Percentiles rank a stretch among this genome's conserved stretches.
phyloP scores from a whole-genome alignment of 1,284 basidiomycete species.

The Rhodotorula glutinis region DNA sequence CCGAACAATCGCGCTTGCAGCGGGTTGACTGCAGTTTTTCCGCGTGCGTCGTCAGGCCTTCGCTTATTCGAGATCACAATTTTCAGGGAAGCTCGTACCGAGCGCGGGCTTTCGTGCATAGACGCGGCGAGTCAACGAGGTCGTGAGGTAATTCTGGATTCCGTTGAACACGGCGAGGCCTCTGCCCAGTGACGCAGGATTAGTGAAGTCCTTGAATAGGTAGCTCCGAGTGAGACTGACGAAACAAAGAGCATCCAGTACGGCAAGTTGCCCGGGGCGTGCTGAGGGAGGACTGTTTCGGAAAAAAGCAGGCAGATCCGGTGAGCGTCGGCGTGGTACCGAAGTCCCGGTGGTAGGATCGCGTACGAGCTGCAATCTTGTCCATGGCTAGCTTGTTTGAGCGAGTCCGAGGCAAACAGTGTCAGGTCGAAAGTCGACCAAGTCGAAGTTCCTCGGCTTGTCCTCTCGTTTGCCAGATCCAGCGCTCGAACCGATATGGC shows the following conservation, averaged over 20 bases:
- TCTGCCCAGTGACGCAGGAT: no score
- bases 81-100: conserved; percentile 46
- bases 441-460: no score
- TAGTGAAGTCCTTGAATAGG: no score
- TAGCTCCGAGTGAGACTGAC: conserved; percentile 5
- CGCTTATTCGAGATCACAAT: no score
- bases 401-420: not conserved
- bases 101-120: conserved; percentile 62
- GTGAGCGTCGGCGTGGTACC: no score
- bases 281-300: not conserved
- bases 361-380: not conserved
- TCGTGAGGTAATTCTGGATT: conserved; percentile 72
- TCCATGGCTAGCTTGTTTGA: not conserved
- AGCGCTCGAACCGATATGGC: no score
- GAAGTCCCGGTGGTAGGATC: not conserved
- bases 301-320: not conserved
- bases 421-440: no score
- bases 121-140: conserved; percentile 70
- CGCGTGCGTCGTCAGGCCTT: no score
- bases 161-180: conserved; percentile 76
- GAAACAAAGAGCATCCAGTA: conserved; percentile 81
- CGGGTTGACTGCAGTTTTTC: conserved; percentile 74
- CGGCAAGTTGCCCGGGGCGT: conserved; percentile 55
- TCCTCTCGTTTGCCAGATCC: no score
- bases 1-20: conserved; percentile 84